A percentile compares a stretch with the other conserved stretches of the same genome.
Evolutionary conservation across 2,329 filamentous ascomycete species (phyloP).

Genomic region (Aspergillus sp.): DNA sequence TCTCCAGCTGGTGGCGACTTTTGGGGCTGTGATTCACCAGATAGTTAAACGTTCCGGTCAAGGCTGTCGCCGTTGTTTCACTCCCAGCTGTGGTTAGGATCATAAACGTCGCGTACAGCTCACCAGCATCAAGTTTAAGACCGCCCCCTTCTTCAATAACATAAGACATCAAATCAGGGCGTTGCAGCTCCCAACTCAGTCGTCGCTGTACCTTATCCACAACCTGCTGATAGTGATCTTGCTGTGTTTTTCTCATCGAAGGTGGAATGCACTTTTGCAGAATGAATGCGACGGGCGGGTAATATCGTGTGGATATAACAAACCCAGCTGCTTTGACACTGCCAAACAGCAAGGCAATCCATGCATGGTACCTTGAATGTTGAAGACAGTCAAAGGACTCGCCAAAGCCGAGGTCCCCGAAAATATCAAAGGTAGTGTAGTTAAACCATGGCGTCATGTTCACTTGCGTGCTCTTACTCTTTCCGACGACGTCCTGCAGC

Average conservation of each 20-base stretch:
- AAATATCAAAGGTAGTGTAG: slow-evolving; percentile 35
- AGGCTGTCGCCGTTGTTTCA: slow-evolving; percentile 23
- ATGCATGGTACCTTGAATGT: slow-evolving; percentile 27
- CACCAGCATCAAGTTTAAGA: slow-evolving; percentile 21
- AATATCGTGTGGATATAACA: slow-evolving; percentile 22
- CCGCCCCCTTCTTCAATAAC: slow-evolving; percentile 16
- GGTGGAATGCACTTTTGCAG: slow-evolving; percentile 18
- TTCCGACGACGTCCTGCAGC: neutral
- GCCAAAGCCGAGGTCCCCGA: slow-evolving; percentile 35
- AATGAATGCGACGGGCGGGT: slow-evolving; percentile 11
- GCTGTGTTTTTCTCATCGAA: slow-evolving; percentile 9
- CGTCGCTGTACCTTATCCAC: neutral
- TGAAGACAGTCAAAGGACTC: slow-evolving; percentile 33
- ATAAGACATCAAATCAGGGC: slow-evolving; percentile 14
- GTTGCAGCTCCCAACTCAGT: neutral
- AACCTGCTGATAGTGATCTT: neutral
- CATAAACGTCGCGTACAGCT: slow-evolving; percentile 24
- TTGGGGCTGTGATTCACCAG: neutral
- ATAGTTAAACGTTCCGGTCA: slow-evolving; percentile 2
- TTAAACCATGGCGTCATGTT: slow-evolving; percentile 26
- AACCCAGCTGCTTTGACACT: slow-evolving; percentile 24
- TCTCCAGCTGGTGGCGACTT: neutral
- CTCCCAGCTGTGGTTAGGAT: slow-evolving; percentile 21
- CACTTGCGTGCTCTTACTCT: slow-evolving; percentile 1
- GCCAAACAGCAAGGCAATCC: slow-evolving; percentile 29